Evolutionary conservation across 768 basidiomycete species (phyloP), one percentile per base, ranked within the genome.

Genomic region (Mycena filopes): DNA sequence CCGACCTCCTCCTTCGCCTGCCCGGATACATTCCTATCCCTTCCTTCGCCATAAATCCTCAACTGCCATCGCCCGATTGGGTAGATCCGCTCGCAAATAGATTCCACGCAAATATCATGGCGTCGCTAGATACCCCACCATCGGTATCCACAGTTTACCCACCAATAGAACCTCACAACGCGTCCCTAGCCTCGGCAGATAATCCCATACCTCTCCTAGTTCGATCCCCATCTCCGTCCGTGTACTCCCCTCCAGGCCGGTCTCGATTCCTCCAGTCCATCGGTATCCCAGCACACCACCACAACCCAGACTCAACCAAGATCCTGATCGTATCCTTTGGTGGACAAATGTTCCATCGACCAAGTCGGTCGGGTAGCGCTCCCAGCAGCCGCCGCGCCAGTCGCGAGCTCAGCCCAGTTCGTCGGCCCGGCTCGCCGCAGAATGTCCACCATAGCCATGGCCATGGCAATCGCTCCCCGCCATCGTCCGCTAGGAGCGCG

Each of bases 281-380:
- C 45, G 91, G 90, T 23, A 77, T 94, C 0, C 90, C 91, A 0
- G 53, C 58, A 13, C 69, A 84, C 20, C 73, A 82, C 8, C 86
- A 88, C 38, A 81, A 88, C 61, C 75, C 81, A 0, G 63, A 67
- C 6, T 75, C 67, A 23, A 87, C 85, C 3, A 90, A 86, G 70
- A 85, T 94, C 43, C 82, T 94, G 28, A 78, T 94, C 28, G 90
- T 94, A 9, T 93, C 92, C 1, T 94, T 94, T 71, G 92, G 92
- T 18, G 92, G 92, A 0, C 92, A 94, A 70, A 79, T 88, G 10
- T 89, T 94, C 74, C 85, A 84, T 58, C 82, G 81, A 54, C 88
- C 89, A 4, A 83, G 79, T 62, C 72, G 80, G 45, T 66, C 76
- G 0, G 76, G 76, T 7, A 86, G 85, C 70, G 73, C 71, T 2